phyloP scores from a whole-genome alignment of 345 rosid species.

The Lepidium aucheri region DNA sequence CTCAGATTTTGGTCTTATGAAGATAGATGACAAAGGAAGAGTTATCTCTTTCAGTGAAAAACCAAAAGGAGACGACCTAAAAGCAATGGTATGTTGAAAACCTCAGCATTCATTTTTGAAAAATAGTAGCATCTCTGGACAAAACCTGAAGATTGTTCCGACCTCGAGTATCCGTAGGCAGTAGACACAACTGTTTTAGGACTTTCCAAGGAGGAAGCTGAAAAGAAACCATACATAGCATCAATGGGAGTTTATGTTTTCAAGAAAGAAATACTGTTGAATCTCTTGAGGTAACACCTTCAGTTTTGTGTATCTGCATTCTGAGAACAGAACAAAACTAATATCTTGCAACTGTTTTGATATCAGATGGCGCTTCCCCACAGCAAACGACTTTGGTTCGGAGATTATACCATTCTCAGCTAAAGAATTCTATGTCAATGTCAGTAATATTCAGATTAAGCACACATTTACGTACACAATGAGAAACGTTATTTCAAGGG shows the following conservation, averaged over 20 bases:
- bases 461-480: neutral
- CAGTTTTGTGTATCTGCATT: neutral
- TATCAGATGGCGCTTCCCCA: slow-evolving; percentile 94
- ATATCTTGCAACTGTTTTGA: slow-evolving; percentile 3
- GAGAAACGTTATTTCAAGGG: neutral
- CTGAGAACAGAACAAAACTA: neutral
- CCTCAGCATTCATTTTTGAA: neutral
- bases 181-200: slow-evolving; percentile 86
- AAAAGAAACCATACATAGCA: slow-evolving; percentile 86
- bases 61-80: slow-evolving; percentile 72
- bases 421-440: slow-evolving; percentile 61
- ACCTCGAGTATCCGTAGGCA: slow-evolving; percentile 38
- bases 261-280: slow-evolving; percentile 90
- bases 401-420: slow-evolving; percentile 96
- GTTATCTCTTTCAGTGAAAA: slow-evolving; percentile 83
- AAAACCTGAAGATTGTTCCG: neutral
- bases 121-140: neutral
- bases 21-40: slow-evolving; percentile 83
- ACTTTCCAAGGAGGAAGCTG: slow-evolving; percentile 70
- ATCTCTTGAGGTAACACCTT: slow-evolving; percentile 67
- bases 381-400: slow-evolving; percentile 95
- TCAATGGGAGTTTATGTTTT: slow-evolving; percentile 97
- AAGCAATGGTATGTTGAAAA: slow-evolving; percentile 57
- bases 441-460: slow-evolving; percentile 22
- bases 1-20: slow-evolving; percentile 95